Evolutionary conservation across 2,329 filamentous ascomycete genomes (phyloP).

Genomic region (Capronia epimyces): DNA sequence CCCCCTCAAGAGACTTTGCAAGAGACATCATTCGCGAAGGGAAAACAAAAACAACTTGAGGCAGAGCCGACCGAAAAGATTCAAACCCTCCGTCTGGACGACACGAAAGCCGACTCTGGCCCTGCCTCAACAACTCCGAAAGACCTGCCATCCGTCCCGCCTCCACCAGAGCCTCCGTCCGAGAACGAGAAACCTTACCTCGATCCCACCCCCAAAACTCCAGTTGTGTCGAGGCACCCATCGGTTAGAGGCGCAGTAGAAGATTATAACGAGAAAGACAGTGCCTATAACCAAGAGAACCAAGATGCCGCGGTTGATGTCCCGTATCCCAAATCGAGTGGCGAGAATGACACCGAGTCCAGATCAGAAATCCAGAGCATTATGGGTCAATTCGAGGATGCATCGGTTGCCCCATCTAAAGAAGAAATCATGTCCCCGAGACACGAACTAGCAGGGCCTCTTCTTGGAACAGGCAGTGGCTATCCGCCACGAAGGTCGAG

Average conservation of each 20-base stretch:
- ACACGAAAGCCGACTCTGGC: background rate
- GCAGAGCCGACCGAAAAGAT: slow-evolving; percentile 4
- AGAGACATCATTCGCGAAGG: background rate
- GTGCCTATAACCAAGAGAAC: slow-evolving; percentile 35
- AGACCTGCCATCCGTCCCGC: slow-evolving; percentile 33
- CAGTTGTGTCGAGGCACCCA: slow-evolving; percentile 38
- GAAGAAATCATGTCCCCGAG: slow-evolving; percentile 91
- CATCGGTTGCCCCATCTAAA: slow-evolving; percentile 62
- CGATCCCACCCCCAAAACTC: slow-evolving; percentile 45
- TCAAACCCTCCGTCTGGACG: slow-evolving; percentile 8
- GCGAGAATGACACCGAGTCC: slow-evolving; percentile 54
- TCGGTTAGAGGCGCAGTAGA: slow-evolving; percentile 22
- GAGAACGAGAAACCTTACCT: slow-evolving; percentile 51
- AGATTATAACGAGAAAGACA: slow-evolving; percentile 27
- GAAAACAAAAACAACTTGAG: slow-evolving; percentile 4
- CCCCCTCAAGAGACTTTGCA: background rate
- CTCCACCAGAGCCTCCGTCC: slow-evolving; percentile 40
- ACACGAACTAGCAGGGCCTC: slow-evolving; percentile 73
- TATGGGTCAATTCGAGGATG: slow-evolving; percentile 89
- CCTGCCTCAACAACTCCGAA: slow-evolving; percentile 15
- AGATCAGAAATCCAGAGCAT: slow-evolving; percentile 90
- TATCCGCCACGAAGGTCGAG: slow-evolving; percentile 84
- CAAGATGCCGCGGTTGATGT: slow-evolving; percentile 53
- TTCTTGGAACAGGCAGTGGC: slow-evolving; percentile 59
- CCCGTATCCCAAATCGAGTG: slow-evolving; percentile 33